Conservation (phyloP, 2,329 filamentous ascomycete genomes). For the Nemania abortiva region DNA sequence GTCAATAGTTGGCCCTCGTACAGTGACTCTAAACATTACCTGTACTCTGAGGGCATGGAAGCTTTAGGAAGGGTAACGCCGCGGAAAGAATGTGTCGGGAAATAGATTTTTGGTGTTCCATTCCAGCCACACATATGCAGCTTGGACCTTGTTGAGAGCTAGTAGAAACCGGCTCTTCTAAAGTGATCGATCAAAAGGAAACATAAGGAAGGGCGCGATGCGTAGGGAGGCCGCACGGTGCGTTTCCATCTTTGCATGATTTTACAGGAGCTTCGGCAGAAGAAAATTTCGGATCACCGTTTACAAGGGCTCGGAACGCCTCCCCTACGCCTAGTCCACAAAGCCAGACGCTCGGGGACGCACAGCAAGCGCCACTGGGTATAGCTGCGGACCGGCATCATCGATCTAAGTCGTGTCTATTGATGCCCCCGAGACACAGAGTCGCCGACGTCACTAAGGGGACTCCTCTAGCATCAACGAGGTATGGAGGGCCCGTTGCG, state of each 20-base stretch:
- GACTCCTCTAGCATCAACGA: not conserved
- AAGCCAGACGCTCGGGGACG: not conserved
- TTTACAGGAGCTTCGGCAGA: too few relatives aligned
- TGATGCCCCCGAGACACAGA: conserved; percentile 37
- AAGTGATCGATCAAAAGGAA: conserved; percentile 42
- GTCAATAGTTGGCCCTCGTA: not conserved
- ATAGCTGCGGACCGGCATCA: conserved; percentile 4
- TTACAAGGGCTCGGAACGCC: conserved; percentile 15
- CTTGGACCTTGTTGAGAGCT: conserved; percentile 43
- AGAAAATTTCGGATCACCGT: conserved; percentile 1
- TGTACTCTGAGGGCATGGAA: conserved; percentile 18
- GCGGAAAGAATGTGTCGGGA: conserved; percentile 47
- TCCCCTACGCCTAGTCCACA: conserved; percentile 3
- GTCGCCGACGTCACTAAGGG: conserved; percentile 13
- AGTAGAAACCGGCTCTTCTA: conserved; percentile 33
- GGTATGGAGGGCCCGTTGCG: conserved; percentile 15
- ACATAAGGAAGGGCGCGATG: conserved; percentile 25
- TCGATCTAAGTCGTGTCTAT: conserved; percentile 29
- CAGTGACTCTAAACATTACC: conserved; percentile 17
- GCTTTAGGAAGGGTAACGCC: conserved; percentile 40
- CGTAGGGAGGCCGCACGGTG: conserved; percentile 6
- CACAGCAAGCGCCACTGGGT: conserved; percentile 4
- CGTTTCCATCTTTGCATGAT: conserved; percentile 8
- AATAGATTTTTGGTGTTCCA: conserved; percentile 42
- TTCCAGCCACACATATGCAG: conserved; percentile 49